Evolutionary conservation across 176 grass and related monocot species (phyloP), one percentile per base, ranked within the genome.

Genomic region (Eleusine coracana): DNA sequence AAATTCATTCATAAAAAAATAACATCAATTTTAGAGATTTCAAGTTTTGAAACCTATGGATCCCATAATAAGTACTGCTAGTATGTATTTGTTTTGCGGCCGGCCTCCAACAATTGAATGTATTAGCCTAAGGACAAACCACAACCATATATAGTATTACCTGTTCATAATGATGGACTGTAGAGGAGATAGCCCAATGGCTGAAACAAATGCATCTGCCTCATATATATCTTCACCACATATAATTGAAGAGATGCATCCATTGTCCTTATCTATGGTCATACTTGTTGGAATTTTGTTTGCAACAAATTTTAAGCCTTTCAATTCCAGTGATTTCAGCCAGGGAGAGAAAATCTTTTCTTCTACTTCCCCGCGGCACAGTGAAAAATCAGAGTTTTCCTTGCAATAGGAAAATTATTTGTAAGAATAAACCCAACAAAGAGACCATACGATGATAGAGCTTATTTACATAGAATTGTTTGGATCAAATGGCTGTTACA

Each of bases 121-220:
- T 69, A 59, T 11, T 27, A 72, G 68, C 29, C 16, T 50, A 76
- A 58, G 36, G 46, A 21, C 46, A 68, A 74, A 34, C 11, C 61
- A 68, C 45, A 16, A 78, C 29, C 46, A 81, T 36, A 83, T 27
- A 39, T 21, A 20, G 15, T 60, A 23, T 44, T 87, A 97, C 90
- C 94, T 92, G 85, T 82, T 94, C 14, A 48, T 82, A 76, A 97
- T 83, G 31, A 90, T 87, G 75, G 85, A 87, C 68, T 97, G 88
- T 76, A 97, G 73, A 76, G 80, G 66, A 68, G 92, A 87, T 69
- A 94, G 76, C 63, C 94, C 94, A 48, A 80, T 60, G 76, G 92
- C 92, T 70, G 90, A 83, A 73, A 97, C 70, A 89, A 97, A 92
- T 85, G 92, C 94, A 87, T 97, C 90, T 44, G 92, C 86, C 56